Base-by-base conservation (phyloP, 2,329 filamentous ascomycete genomes). In the Ceratocystis colombiana region DNA sequence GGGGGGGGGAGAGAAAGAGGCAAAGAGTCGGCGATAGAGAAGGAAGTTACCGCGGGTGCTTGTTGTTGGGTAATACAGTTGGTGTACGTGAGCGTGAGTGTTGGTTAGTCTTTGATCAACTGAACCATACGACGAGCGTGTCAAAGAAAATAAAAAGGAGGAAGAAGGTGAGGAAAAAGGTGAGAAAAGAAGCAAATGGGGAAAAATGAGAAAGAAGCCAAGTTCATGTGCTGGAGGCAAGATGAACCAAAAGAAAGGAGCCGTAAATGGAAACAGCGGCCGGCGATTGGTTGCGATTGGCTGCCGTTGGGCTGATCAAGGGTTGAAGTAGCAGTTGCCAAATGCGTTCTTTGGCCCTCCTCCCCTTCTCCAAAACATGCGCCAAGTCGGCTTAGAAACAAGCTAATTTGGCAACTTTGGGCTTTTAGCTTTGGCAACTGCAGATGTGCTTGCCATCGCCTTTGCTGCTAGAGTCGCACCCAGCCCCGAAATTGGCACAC, bases 381-480 rank as follows among this genome's bases (percentile, higher is more conserved):
- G 33, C 33, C 28, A 30, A 17, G 55, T 20, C 25, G 25, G 55
- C 55, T 15, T 37, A 37, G 55, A 10, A 59, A 59, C 55, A 33
- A 41, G 55, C 55, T 30, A 30, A 59, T 59, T 59, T 59, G 55
- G 55, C 55, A 59, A 59, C 12, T 59, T 20, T 59, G 55, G 55
- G n/a, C 15, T 30, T 37, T 5, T 28, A 22, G 22, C 25, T 15
- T 25, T 55, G 20, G 50, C 20, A 55, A 22, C 12, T 17, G 3
- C 50, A 12, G n/a, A 20, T 55, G 20, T 30, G 25, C 22, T n/a
- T 50, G 20, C 46, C 22, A 48, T 48, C 20, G 46, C 46, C 22
- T 10, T 20, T 12, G 46, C 17, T 50, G 46, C 7, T 25, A 22
- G n/a, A 50, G n/a, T 22, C 22, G 22, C 20, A 10, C 20, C 22